phyloP scores from a whole-genome alignment of 2,329 filamentous ascomycete genomes.

The Monosporascus sp. region DNA sequence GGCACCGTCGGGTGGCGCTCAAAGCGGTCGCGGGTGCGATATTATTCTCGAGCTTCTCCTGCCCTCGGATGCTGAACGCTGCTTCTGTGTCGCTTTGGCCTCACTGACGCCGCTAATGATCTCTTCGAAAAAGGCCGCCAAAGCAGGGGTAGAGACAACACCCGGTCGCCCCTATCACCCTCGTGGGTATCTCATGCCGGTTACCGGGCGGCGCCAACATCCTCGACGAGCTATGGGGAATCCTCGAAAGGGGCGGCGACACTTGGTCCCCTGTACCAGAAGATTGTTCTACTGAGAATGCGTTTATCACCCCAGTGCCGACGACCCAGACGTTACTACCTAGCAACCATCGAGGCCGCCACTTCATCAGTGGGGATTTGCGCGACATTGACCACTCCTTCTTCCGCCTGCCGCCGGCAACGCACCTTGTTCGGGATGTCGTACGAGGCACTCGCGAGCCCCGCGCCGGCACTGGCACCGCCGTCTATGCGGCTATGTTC shows the following conservation, averaged over 20 bases:
- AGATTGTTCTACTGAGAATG: constrained; percentile 5
- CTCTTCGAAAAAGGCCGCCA: constrained; percentile 20
- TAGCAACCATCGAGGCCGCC: constrained; percentile 7
- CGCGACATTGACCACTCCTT: constrained; percentile 9
- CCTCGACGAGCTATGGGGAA: constrained; percentile 4
- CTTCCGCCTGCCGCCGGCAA: constrained; percentile 11
- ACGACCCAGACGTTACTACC: constrained; percentile 3
- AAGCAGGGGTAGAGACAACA: constrained; percentile 13
- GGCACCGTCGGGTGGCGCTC: constrained; percentile 16
- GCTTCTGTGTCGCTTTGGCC: constrained; percentile 9
- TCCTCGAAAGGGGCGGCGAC: constrained; percentile 3
- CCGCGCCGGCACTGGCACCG: constrained; percentile 2
- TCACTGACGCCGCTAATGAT: constrained; percentile 8
- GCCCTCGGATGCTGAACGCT: constrained; percentile 10
- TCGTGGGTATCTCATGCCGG: constrained; percentile 9
- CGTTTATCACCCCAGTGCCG: constrained; percentile 8
- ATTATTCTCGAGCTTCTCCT: constrained; percentile 12
- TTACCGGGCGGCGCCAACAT: constrained; percentile 8
- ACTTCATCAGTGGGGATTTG: constrained; percentile 8
- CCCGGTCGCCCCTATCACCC: constrained; percentile 1
- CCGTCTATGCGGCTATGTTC: constrained; percentile 6
- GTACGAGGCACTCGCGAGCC: constrained; percentile 8
- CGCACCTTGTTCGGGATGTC: constrained; percentile 6
- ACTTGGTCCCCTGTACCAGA: constrained; percentile 5
- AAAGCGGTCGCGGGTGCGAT: constrained; percentile 20